These are phyloP conservation scores for Neodidymelliopsis sp. DNA, from an alignment of 2,329 filamentous ascomycete species.

Conservation along the genomic window DNA sequence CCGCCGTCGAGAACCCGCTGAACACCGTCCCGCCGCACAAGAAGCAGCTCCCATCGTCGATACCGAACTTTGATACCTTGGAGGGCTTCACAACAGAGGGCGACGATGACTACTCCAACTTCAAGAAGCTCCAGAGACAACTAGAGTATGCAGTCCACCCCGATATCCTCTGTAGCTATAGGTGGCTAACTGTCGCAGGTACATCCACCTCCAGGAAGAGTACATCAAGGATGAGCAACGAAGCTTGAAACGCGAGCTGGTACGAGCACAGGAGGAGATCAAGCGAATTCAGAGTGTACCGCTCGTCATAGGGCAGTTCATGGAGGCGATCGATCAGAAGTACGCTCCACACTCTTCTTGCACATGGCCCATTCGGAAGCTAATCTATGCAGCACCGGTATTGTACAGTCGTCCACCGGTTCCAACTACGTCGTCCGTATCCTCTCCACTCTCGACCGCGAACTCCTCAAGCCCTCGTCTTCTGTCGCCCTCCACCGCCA, in stretches of 20 bases:
- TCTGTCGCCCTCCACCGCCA: constrained; percentile 97
- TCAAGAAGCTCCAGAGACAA: constrained; percentile 97
- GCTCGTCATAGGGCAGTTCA: constrained; percentile 97
- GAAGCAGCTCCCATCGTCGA: constrained; percentile 78
- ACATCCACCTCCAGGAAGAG: constrained; percentile 98
- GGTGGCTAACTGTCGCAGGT: constrained; percentile 59
- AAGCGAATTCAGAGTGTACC: constrained; percentile 99
- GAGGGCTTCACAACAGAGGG: constrained; percentile 83
- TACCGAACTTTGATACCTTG: constrained; percentile 88
- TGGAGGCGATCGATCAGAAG: constrained; percentile 99
- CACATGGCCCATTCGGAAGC: constrained; percentile 7
- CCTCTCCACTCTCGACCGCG: constrained; percentile 95
- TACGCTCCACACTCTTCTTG: constrained; percentile 54
- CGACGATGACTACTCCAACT: constrained; percentile 89
- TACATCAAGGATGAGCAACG: constrained; percentile 99
- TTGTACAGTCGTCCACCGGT: constrained; percentile 96
- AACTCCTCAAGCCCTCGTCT: constrained; percentile 96
- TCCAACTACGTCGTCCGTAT: constrained; percentile 99
- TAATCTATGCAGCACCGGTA: constrained; percentile 75
- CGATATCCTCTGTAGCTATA: constrained; percentile 1
- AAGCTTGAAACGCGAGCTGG: constrained; percentile 95
- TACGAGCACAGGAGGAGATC: constrained; percentile 98
- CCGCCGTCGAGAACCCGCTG: constrained; percentile 81
- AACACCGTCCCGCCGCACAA: constrained; percentile 79
- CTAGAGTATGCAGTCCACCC: constrained; percentile 72